Base-by-base conservation (phyloP, 805 yeast species). In the Starmerella apicola region DNA sequence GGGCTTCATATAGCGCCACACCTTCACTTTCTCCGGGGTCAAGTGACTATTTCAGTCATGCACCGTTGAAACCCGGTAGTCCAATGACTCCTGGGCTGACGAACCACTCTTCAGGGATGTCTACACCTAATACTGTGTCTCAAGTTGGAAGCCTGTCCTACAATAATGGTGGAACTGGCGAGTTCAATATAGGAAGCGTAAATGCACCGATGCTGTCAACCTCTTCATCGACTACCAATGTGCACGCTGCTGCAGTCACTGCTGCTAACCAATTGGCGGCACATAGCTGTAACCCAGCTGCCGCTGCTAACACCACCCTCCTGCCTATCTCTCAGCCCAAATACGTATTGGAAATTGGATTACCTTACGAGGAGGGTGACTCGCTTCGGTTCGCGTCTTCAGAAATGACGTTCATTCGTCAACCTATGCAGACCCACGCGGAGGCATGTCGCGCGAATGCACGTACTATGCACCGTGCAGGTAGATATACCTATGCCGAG, bases 401-500 rank as follows among this genome's bases (percentile, higher is more conserved):
- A 4, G 28, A 43, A n/a, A 47, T 55, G 32, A 28, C 25, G 12
- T 45, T 47, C 15, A 29, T 29, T 17, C 58, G 63, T 0, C 71
- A 73, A 0, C 69, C 66, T 19, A 74, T 71, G 3, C 65, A 73
- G 51, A 61, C 64, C 21, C 59, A 76, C 13, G 53, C 64, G 12
- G 75, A 76, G 33, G 75, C 68, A 2, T 78, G 82, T 51, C 62
- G 67, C 18, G 59, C 66, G 49, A 80, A 80, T 52, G 70, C 82
- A 0, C 59, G 64, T 15, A 61, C 73, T 7, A 81, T 48, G 37
- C 30, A 19, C 22, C 16, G 21, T 13, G 15, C 28, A n/a, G 22
- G 32, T 8, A 32, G 46, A 20, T 38, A 26, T 31, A 42, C 38
- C 13, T 23, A 44, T 13, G 35, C 44, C 3, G 51, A 48, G 32